Base-by-base conservation (phyloP, 2,329 filamentous ascomycete genomes). In the Penicillium sp. region DNA sequence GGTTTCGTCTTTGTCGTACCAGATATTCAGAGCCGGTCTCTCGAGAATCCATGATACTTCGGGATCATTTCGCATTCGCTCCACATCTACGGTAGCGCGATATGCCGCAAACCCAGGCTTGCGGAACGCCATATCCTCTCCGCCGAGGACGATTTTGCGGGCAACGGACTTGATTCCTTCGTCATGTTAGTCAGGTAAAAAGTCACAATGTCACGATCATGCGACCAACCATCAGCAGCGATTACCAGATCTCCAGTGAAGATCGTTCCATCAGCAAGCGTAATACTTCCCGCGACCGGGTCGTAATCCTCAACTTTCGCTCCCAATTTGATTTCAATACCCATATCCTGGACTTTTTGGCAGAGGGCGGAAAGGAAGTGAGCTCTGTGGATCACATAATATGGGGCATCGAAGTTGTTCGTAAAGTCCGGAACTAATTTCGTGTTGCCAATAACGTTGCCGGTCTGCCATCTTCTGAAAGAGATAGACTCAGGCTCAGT, bases 91-190 rank as follows among this genome's bases (percentile, higher is more conserved):
- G 0, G 71, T 75, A 0, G 77, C 75, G 4, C 78, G 65, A 53
- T 80, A 80, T 0, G 74, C 77, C 4, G 77, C 74, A 53, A 77
- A 79, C 0, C 75, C 76, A 0, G 77, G 58, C 16, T 48, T 57
- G 54, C 57, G 21, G 16, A 26, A 45, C 43, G 29, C 57, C 41
- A 51, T 51, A 41, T 53, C 35, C n/a, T 39, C 35, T 39, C 35
- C 35, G 3, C 35, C 35, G 35, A 39, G 35, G 1, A 62, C 35
- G n/a, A 51, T 52, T 9, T 45, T 43, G 29, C 66, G 51, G 11
- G 64, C 64, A 14, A 63, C 37, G 1, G 64, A 68, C 7, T 67
- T 67, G 19, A 67, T 57, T 3, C 64, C 64, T 67, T 27, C 1
- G 10, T 14, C 5, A 16, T 13, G n/a, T 26, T 26, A 10, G 45